phyloP scores from a whole-genome alignment of 306 rosid species.

The Neltuma alba region DNA sequence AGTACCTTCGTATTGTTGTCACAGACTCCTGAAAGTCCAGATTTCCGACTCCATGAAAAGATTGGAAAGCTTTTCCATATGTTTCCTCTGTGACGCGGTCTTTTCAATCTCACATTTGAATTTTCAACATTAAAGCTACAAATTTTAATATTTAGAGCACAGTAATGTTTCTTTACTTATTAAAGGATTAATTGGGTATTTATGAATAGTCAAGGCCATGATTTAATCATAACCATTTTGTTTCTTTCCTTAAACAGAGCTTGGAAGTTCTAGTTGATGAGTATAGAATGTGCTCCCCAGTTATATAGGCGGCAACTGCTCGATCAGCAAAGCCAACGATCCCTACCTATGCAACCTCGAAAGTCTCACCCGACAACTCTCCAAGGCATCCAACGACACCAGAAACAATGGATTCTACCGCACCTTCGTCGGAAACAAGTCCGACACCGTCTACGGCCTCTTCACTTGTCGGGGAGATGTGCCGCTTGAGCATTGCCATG shows the following conservation, averaged over 20 bases:
- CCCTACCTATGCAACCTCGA: background rate
- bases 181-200: too few relatives aligned
- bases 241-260: background rate
- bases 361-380: background rate
- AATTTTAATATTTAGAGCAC: too few relatives aligned
- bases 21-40: too few relatives aligned
- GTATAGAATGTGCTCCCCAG: too few relatives aligned
- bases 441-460: slow-evolving; percentile 9
- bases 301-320: background rate
- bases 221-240: background rate
- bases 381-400: background rate
- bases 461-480: slow-evolving; percentile 39
- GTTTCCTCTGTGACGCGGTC: too few relatives aligned
- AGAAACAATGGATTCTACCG: background rate
- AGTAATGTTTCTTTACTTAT: too few relatives aligned
- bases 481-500: background rate
- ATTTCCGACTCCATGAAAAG: too few relatives aligned
- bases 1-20: too few relatives aligned
- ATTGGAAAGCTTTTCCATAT: too few relatives aligned
- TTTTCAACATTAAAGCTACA: too few relatives aligned
- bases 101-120: too few relatives aligned
- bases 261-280: background rate
- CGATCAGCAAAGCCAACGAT: background rate
- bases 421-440: background rate
- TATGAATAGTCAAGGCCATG: too few relatives aligned